Evolutionary conservation across 208 protist genomes (phyloP).

Genomic region (Leishmania tarentolae): DNA sequence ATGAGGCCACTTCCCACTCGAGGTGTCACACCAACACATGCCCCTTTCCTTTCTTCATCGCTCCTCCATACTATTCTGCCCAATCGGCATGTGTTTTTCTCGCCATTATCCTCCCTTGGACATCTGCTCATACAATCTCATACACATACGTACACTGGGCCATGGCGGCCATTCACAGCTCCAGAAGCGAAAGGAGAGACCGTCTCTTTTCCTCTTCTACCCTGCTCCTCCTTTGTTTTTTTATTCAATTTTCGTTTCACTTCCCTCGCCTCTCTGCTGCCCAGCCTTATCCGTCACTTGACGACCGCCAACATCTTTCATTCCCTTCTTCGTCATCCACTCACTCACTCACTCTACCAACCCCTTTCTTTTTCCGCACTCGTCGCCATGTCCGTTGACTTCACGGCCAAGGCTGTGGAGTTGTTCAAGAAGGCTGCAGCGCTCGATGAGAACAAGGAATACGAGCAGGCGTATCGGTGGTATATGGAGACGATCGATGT

Average conservation of each 20-base stretch:
- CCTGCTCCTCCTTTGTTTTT: constrained; percentile 8
- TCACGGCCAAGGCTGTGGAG: constrained; percentile 94
- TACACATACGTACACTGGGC: neutral
- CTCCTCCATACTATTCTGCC: neutral
- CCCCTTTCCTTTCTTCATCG: neutral
- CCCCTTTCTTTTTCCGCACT: neutral
- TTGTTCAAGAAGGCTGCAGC: constrained; percentile 92
- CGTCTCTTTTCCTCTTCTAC: neutral
- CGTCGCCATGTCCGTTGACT: constrained; percentile 85
- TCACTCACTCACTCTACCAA: neutral
- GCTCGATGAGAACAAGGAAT: constrained; percentile 92
- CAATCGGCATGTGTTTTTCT: neutral
- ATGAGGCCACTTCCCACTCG: neutral
- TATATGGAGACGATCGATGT: constrained; percentile 96
- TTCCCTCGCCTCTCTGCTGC: constrained; percentile 4
- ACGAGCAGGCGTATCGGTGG: constrained; percentile 91
- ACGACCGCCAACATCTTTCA: neutral
- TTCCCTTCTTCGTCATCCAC: neutral
- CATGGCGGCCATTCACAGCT: neutral
- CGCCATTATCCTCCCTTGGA: neutral
- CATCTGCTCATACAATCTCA: neutral
- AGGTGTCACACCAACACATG: neutral
- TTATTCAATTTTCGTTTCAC: neutral
- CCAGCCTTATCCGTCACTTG: too few relatives aligned
- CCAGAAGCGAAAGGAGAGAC: neutral